Base-by-base conservation (phyloP, 2,329 filamentous ascomycete species). In the Rachicladosporium sp. region DNA sequence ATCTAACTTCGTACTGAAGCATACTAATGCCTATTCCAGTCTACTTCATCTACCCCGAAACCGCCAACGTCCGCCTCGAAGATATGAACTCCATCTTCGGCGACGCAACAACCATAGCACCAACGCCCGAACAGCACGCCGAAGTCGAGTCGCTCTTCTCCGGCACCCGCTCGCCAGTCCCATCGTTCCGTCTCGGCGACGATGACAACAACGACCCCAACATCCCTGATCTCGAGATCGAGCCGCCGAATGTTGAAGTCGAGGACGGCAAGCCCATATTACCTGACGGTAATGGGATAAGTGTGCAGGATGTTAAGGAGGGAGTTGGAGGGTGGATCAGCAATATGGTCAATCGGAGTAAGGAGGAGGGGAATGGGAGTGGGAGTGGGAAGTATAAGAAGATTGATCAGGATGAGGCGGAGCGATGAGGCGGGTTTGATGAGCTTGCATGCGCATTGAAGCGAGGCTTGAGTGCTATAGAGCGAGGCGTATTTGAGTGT, bases 1-100 rank as follows among this genome's bases (percentile, higher is more conserved):
- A 19, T 19, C 23, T 13, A 31, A 30, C 4, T 39, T 12, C 19
- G 29, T 11, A 6, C 4, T 29, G 27, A 19, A 5, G 10, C 6
- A 8, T 27, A 33, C 47, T 50, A 32, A 48, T 42, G 34, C 2
- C 12, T 30, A 10, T 35, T 13, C 11, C 56, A 95, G 91, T 98
- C 6, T 98, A 89, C 65, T 96, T 96, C 64, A 76, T 94, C 50
- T 98, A 96, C 60, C 91, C 91, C 23, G 91, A 98, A 63, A 98
- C 91, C 0, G 91, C 88, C 50, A 93, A 93, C 53, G 80, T 98
- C 42, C 81, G 88, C 42, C 72, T 98, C 37, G 91, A 98, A 64
- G 91, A 98, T 51, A 98, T 98, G 91, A 85, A 93, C 59, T 74
- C 78, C 3, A 66, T 98, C 10, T 98, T 98, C 55, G 91, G 91